Evolutionary conservation across 257 asterid species (phyloP).

Genomic region (Leonotis leonurus): DNA sequence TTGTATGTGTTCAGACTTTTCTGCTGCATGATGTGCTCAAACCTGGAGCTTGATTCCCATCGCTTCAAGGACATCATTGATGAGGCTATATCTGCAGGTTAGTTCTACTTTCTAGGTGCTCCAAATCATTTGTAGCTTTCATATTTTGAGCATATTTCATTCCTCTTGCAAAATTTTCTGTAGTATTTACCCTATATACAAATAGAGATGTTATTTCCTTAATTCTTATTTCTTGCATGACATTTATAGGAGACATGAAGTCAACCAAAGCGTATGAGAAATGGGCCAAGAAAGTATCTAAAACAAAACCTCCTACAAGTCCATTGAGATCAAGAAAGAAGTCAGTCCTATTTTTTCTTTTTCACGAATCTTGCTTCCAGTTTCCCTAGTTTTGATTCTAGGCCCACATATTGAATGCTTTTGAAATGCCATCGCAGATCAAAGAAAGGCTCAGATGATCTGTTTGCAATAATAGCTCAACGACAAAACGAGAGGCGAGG

Average conservation of each 20-base stretch:
- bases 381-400: not conserved
- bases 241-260: slow-evolving; percentile 51
- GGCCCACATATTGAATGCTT: not conserved
- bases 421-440: slow-evolving; percentile 35
- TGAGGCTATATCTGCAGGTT: slow-evolving; percentile 71
- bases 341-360: slow-evolving; percentile 32
- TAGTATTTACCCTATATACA: no score
- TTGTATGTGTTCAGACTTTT: slow-evolving; percentile 51
- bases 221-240: no score
- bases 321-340: slow-evolving; percentile 59
- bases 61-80: slow-evolving; percentile 89
- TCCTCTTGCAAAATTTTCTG: no score
- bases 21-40: slow-evolving; percentile 95
- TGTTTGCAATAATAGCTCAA: slow-evolving; percentile 63
- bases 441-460: slow-evolving; percentile 55
- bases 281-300: slow-evolving; percentile 83
- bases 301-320: slow-evolving; percentile 83
- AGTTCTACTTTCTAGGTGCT: not conserved
- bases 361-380: not conserved
- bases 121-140: no score
- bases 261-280: slow-evolving; percentile 65
- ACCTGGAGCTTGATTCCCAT: slow-evolving; percentile 74
- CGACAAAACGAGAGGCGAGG: slow-evolving; percentile 74
- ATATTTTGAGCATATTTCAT: no score
- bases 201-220: no score